These are phyloP conservation scores for Rachicladosporium sp. DNA, from an alignment of 2,329 filamentous ascomycete species.

Conservation along the genomic window DNA sequence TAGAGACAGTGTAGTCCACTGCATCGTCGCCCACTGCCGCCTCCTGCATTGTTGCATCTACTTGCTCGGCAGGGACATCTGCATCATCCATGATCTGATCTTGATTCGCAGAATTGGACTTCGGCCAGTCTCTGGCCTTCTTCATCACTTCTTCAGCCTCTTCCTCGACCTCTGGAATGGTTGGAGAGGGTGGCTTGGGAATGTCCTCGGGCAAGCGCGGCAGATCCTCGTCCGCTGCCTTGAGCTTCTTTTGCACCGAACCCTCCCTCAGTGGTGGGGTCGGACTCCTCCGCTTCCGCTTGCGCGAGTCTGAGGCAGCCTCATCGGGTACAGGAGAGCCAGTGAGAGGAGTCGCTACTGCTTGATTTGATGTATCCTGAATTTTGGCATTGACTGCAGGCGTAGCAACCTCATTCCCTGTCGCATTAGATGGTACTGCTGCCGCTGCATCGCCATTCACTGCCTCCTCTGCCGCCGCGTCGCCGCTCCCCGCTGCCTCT, in stretches of 20 bases:
- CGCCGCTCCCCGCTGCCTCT: neutral
- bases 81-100: slow-evolving; percentile 1
- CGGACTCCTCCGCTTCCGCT: slow-evolving; percentile 20
- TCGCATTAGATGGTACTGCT: neutral
- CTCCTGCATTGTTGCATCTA: slow-evolving; percentile 11
- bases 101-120: no score
- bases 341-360: neutral
- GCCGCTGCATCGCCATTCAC: neutral
- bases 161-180: no score
- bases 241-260: slow-evolving; percentile 33
- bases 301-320: slow-evolving; percentile 11
- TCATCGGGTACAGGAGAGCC: neutral
- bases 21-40: slow-evolving; percentile 19
- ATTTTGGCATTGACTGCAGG: neutral
- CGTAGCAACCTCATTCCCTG: neutral
- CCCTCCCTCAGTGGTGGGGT: slow-evolving; percentile 15
- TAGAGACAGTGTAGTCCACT: slow-evolving; percentile 8
- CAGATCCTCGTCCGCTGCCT: slow-evolving; percentile 25
- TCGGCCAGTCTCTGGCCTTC: no score
- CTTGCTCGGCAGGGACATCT: slow-evolving; percentile 5
- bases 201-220: slow-evolving; percentile 14
- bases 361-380: neutral
- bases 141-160: no score
- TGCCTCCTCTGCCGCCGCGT: no score
- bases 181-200: no score